These are phyloP conservation scores for sorghum (Sorghum bicolor) DNA, from an alignment of 176 grass and related monocot genomes.

Conservation along the genomic window Sorghum_bicolor_NCBIv3 NC_012872.2:14209001-14209500, in stretches of 20 bases:
- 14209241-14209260: not conserved
- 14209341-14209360: constrained; percentile 55
- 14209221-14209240: not conserved
- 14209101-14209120: not conserved
- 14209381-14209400: constrained; percentile 41
- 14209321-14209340: constrained; percentile 27
- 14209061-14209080: too few relatives aligned
- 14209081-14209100: not conserved
- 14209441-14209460: not conserved
- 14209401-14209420: constrained; percentile 30
- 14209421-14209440: constrained; percentile 50
- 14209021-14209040: too few relatives aligned
- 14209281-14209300: constrained; percentile 29
- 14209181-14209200: not conserved
- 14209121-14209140: not conserved
- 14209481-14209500: not conserved
- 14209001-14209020: too few relatives aligned
- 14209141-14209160: not conserved
- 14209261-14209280: not conserved
- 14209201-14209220: constrained; percentile 2
- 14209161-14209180: not conserved
- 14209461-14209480: not conserved
- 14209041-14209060: too few relatives aligned
- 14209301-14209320: constrained; percentile 29
- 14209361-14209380: constrained; percentile 14